These are phyloP conservation scores for Aristolochia californica DNA, from an alignment of 164 flowering plant genomes.

Conservation along the genomic window DNA sequence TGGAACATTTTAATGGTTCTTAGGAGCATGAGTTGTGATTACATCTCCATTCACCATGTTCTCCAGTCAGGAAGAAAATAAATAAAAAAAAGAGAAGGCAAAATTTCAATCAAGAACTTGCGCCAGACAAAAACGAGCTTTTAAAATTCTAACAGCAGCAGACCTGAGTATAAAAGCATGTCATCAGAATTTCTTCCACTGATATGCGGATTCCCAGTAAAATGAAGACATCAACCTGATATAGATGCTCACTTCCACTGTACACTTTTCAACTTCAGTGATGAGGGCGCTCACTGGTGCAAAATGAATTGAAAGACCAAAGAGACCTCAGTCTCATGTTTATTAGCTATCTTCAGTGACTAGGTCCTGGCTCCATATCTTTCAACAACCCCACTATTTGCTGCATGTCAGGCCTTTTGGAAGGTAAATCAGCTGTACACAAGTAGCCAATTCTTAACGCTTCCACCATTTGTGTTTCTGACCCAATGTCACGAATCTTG, in stretches of 20 bases:
- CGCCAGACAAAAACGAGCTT: no score
- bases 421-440: constrained; percentile 81
- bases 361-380: constrained; percentile 50
- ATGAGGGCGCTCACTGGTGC: background rate
- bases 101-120: no score
- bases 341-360: constrained; percentile 9
- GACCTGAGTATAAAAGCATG: no score
- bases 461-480: constrained; percentile 54
- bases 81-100: no score
- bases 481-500: constrained; percentile 48
- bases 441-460: constrained; percentile 76
- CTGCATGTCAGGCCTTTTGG: constrained; percentile 84
- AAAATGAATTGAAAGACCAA: background rate
- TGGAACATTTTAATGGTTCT: no score
- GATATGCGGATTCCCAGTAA: background rate
- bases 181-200: no score
- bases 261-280: constrained; percentile 12
- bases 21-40: no score
- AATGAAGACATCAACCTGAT: background rate
- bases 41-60: no score
- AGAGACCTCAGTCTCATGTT: constrained; percentile 1
- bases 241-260: constrained; percentile 4
- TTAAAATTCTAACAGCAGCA: no score
- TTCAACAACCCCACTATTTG: constrained; percentile 87
- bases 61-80: no score